Evolutionary conservation across 78 protist genomes (phyloP).

Genomic region (Cavenderia fasciculata): DNA sequence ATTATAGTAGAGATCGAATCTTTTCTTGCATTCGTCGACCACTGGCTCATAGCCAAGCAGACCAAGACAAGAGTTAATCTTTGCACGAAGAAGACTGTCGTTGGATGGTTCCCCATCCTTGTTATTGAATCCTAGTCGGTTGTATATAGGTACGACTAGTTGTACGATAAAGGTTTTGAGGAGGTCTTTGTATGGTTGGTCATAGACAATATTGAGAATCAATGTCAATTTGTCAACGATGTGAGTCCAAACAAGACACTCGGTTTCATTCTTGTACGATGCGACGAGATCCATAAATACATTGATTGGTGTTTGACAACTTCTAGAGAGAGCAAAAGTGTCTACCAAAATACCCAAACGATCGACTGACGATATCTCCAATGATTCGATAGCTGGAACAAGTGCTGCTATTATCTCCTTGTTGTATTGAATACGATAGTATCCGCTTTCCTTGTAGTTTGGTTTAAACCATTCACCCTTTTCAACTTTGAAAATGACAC

Average conservation of each 20-base stretch:
- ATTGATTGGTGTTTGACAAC: conserved; percentile 2
- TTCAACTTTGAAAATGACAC: conserved; percentile 19
- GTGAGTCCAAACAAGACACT: neutral
- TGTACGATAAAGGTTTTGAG: neutral
- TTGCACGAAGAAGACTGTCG: neutral
- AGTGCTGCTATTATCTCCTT: neutral
- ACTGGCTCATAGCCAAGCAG: neutral
- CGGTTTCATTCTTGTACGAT: conserved; percentile 1
- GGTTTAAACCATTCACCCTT: conserved; percentile 80
- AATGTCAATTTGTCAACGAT: neutral
- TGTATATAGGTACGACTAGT: neutral
- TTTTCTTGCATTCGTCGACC: neutral
- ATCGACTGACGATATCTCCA: conserved; percentile 13
- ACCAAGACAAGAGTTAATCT: neutral
- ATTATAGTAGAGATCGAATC: conserved; percentile 1
- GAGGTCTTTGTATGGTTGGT: neutral
- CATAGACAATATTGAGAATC: neutral
- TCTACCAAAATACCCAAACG: conserved; percentile 55
- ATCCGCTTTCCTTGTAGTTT: conserved; percentile 84
- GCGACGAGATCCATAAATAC: conserved; percentile 3
- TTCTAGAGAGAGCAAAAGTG: conserved; percentile 24
- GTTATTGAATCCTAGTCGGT: neutral
- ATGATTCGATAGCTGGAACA: conserved; percentile 15
- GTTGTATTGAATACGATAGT: conserved; percentile 80
- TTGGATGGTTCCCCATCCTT: neutral